These are phyloP conservation scores for Gloeophyllum trabeum DNA, from an alignment of 768 basidiomycete genomes.

Conservation along the genomic window DNA sequence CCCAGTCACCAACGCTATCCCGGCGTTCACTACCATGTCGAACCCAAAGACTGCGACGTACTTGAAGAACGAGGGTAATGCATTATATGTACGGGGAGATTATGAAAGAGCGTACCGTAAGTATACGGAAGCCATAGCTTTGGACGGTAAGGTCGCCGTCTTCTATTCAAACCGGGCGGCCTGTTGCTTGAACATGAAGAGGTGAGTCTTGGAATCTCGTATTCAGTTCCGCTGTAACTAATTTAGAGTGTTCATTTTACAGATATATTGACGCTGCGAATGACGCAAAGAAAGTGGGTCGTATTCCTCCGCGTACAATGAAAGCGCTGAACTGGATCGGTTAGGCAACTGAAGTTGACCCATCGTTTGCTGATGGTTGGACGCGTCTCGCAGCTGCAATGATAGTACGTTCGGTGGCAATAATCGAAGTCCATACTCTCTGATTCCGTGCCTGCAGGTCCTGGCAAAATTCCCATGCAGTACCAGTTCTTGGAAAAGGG, in stretches of 20 bases:
- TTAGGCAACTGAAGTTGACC: slow-evolving; percentile 27
- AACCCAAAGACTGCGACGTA: neutral
- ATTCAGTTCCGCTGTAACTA: neutral
- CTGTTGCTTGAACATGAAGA: slow-evolving; percentile 23
- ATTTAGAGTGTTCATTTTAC: too few species aligned
- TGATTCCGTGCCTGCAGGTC: slow-evolving; percentile 7
- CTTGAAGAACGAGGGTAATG: slow-evolving; percentile 32
- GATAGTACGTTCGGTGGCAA: slow-evolving; percentile 8
- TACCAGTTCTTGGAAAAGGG: slow-evolving; percentile 15
- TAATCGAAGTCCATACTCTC: neutral
- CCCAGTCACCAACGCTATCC: too few species aligned
- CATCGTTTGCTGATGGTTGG: slow-evolving; percentile 31
- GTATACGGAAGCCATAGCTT: slow-evolving; percentile 30
- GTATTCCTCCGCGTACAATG: neutral
- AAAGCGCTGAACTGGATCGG: neutral
- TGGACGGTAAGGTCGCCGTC: slow-evolving; percentile 25
- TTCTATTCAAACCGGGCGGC: slow-evolving; percentile 35
- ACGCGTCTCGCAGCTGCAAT: slow-evolving; percentile 24
- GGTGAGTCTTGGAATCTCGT: slow-evolving; percentile 12
- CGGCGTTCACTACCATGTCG: too few species aligned
- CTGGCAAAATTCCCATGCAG: neutral
- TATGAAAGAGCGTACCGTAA: slow-evolving; percentile 24
- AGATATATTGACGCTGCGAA: slow-evolving; percentile 8
- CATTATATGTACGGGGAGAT: slow-evolving; percentile 20
- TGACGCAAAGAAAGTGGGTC: slow-evolving; percentile 4